Evolutionary conservation across 345 rosid species (phyloP).

Genomic region (Trapa bicornis): DNA sequence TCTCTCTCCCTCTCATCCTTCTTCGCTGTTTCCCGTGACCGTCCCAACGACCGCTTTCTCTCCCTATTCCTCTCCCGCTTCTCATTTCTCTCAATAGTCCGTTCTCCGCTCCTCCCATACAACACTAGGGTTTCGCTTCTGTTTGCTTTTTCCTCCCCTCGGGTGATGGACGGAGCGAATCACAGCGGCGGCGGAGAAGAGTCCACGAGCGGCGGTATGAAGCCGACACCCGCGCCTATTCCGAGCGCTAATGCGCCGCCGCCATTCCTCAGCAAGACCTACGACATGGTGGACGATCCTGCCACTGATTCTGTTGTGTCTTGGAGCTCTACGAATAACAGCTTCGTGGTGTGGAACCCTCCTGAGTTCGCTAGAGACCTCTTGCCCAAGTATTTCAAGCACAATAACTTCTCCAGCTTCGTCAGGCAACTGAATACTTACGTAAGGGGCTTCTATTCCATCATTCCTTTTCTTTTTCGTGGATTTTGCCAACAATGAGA

Average conservation of each 20-base stretch:
- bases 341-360: conserved; percentile 82
- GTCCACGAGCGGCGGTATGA: conserved; percentile 2
- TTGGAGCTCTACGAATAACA: conserved; percentile 67
- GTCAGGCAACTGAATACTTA: conserved; percentile 61
- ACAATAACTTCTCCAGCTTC: conserved; percentile 34
- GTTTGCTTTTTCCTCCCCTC: neutral
- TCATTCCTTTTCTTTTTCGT: too few relatives aligned
- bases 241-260: conserved; percentile 48
- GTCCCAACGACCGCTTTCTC: neutral
- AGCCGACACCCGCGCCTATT: conserved; percentile 14
- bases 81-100: conserved; percentile 3
- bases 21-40: neutral
- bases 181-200: conserved; percentile 13
- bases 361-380: conserved; percentile 77
- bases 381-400: conserved; percentile 78
- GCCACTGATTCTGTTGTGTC: conserved; percentile 63
- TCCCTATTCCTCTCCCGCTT: neutral
- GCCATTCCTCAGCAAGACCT: conserved; percentile 82
- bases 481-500: neutral
- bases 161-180: conserved; percentile 19
- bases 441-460: conserved; percentile 23
- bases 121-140: conserved; percentile 8
- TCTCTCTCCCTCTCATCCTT: conserved; percentile 3
- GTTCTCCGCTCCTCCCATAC: neutral
- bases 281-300: conserved; percentile 88